Percentiles rank a stretch among this genome's conserved stretches.
Conservation (phyloP, 495 filamentous ascomycete genomes). For the Penicillium pulvis region DNA sequence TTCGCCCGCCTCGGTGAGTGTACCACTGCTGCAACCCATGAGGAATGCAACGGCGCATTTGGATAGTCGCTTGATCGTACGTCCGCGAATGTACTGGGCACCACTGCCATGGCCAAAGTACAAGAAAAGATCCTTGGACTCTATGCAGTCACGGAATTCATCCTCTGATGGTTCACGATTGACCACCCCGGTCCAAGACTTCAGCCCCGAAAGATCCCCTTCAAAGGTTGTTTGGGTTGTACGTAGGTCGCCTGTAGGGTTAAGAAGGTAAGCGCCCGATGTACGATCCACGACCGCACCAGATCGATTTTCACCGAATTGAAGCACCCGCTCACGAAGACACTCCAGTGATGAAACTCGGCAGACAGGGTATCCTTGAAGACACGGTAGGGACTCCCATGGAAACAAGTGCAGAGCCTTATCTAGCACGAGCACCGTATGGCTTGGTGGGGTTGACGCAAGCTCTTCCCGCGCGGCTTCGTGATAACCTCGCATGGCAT, state of each 20-base stretch:
- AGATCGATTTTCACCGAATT: slow-evolving; percentile 40
- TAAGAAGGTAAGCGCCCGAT: slow-evolving; percentile 82
- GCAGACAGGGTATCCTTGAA: slow-evolving; percentile 77
- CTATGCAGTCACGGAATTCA: slow-evolving; percentile 67
- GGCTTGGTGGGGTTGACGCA: slow-evolving; percentile 66
- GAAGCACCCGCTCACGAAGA: slow-evolving; percentile 68
- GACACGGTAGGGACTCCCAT: slow-evolving; percentile 92
- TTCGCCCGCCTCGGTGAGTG: slow-evolving; percentile 76
- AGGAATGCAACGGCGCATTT: slow-evolving; percentile 80
- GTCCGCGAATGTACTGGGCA: slow-evolving; percentile 85
- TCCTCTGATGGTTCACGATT: slow-evolving; percentile 70
- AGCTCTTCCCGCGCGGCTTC: slow-evolving; percentile 49
- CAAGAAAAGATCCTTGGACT: slow-evolving; percentile 66
- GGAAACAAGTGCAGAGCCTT: slow-evolving; percentile 87
- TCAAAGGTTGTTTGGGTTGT: slow-evolving; percentile 78
- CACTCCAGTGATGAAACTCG: slow-evolving; percentile 82
- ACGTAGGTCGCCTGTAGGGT: slow-evolving; percentile 78
- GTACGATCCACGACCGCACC: slow-evolving; percentile 38
- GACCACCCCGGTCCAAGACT: slow-evolving; percentile 65
- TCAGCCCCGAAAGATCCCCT: slow-evolving; percentile 55
- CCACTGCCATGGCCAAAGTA: slow-evolving; percentile 97
- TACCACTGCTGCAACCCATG: slow-evolving; percentile 87
- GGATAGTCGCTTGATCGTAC: slow-evolving; percentile 75
- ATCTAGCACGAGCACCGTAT: slow-evolving; percentile 92
- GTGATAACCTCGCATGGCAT: slow-evolving; percentile 80